Evolutionary conservation across 306 rosid genomes (phyloP).

Genomic region (Gastrolobium villosum): DNA sequence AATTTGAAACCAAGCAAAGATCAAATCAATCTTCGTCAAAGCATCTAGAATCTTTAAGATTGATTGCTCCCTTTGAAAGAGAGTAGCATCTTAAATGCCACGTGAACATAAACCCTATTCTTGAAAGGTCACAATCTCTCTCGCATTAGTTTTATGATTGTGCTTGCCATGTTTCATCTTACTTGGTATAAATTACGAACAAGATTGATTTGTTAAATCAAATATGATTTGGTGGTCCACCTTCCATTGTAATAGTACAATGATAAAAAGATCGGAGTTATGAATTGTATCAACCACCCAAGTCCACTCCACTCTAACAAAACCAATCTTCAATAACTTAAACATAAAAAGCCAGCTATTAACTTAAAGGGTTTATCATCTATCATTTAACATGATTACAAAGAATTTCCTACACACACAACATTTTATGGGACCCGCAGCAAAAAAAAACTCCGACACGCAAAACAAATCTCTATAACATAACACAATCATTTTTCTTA

Average conservation of each 20-base stretch:
- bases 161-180: conserved; percentile 26
- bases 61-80: not conserved
- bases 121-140: not conserved
- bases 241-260: not conserved
- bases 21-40: conserved; percentile 1
- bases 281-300: conserved; percentile 55
- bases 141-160: not conserved
- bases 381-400: no score
- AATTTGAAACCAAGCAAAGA: not conserved
- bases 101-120: conserved; percentile 48
- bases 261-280: conserved; percentile 26
- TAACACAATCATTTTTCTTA: no score
- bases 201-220: conserved; percentile 26
- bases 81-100: conserved; percentile 42
- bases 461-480: no score
- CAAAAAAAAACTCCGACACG: no score
- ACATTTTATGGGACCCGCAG: no score
- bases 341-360: conserved; percentile 12
- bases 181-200: not conserved
- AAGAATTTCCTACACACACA: no score
- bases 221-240: conserved; percentile 41
- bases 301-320: conserved; percentile 26
- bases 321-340: conserved; percentile 38
- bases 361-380: no score
- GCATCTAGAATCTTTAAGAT: not conserved